Evolutionary conservation across 2,329 filamentous ascomycete genomes (phyloP).

Genomic region (Neonectria hederae): DNA sequence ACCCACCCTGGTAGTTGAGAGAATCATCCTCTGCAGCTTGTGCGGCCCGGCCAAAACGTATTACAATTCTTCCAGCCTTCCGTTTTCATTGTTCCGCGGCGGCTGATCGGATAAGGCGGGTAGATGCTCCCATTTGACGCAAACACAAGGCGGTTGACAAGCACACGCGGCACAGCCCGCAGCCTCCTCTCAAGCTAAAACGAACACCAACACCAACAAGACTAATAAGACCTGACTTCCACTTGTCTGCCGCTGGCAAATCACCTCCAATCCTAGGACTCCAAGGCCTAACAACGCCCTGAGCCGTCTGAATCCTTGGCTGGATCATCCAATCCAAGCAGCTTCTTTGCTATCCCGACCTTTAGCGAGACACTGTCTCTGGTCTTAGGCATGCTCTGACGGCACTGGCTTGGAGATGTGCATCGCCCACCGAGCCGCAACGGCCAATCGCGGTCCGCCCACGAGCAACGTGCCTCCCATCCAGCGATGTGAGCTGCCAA

Average conservation of each 20-base stretch:
- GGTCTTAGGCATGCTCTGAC: slow-evolving; percentile 21
- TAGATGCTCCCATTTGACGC: not conserved
- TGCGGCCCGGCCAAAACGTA: slow-evolving; percentile 11
- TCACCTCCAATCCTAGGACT: not conserved
- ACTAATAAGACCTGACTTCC: slow-evolving; percentile 16
- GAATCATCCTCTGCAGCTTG: slow-evolving; percentile 11
- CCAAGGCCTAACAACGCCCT: slow-evolving; percentile 8
- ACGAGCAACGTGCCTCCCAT: slow-evolving; percentile 40
- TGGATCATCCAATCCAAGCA: slow-evolving; percentile 31
- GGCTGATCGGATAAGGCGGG: slow-evolving; percentile 1
- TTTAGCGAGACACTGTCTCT: slow-evolving; percentile 38
- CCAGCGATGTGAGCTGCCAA: slow-evolving; percentile 28
- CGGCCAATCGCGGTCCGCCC: slow-evolving; percentile 35
- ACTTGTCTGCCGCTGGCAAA: slow-evolving; percentile 23
- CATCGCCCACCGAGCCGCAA: slow-evolving; percentile 23
- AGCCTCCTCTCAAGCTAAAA: slow-evolving; percentile 26
- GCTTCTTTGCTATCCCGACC: slow-evolving; percentile 35
- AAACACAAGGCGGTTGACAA: not conserved
- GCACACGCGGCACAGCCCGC: slow-evolving; percentile 35
- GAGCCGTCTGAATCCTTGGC: slow-evolving; percentile 5
- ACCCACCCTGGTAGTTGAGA: slow-evolving; percentile 11
- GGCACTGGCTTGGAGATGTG: slow-evolving; percentile 29
- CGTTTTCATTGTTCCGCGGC: not conserved
- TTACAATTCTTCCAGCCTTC: slow-evolving; percentile 8
- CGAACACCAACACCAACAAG: slow-evolving; percentile 20